Conservation (phyloP, 2,329 filamentous ascomycete genomes). For the Cladosporium sp. region DNA sequence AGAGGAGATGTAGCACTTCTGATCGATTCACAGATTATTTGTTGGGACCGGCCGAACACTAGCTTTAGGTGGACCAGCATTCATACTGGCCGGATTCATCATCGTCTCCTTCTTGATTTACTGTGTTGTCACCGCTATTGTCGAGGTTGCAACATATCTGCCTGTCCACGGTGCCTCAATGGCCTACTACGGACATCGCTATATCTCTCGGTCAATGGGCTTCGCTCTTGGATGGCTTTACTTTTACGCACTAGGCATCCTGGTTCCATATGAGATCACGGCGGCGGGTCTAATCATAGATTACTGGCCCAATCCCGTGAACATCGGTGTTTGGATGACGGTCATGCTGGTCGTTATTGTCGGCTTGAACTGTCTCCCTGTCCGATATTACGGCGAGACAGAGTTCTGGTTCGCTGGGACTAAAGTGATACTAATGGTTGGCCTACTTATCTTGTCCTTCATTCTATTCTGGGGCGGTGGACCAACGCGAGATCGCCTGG, state of each 20-base stretch:
- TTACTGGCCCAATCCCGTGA: slow-evolving; percentile 35
- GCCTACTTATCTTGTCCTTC: slow-evolving; percentile 41
- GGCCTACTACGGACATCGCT: slow-evolving; percentile 45
- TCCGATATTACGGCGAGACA: slow-evolving; percentile 45
- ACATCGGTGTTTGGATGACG: slow-evolving; percentile 37
- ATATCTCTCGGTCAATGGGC: slow-evolving; percentile 40
- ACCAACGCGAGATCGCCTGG: slow-evolving; percentile 35
- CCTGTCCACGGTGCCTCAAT: slow-evolving; percentile 50
- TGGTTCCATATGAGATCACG: slow-evolving; percentile 35
- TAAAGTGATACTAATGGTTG: slow-evolving; percentile 43
- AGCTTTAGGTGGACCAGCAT: slow-evolving; percentile 36
- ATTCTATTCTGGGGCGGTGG: slow-evolving; percentile 41
- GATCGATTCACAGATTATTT: slow-evolving; percentile 26
- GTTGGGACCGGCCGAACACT: slow-evolving; percentile 36
- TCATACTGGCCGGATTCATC: slow-evolving; percentile 39
- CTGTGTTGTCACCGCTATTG: slow-evolving; percentile 45
- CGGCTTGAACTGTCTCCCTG: slow-evolving; percentile 45
- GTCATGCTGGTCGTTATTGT: slow-evolving; percentile 38
- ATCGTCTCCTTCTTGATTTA: slow-evolving; percentile 42
- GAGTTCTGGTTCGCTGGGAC: slow-evolving; percentile 44
- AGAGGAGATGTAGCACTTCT: neutral
- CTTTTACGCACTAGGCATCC: slow-evolving; percentile 37
- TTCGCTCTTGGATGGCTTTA: slow-evolving; percentile 45
- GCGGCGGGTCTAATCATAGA: slow-evolving; percentile 33
- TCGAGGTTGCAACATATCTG: slow-evolving; percentile 58